These are phyloP conservation scores for Venturia oleaginea DNA, from an alignment of 2,329 filamentous ascomycete genomes.

Conservation along the genomic window DNA sequence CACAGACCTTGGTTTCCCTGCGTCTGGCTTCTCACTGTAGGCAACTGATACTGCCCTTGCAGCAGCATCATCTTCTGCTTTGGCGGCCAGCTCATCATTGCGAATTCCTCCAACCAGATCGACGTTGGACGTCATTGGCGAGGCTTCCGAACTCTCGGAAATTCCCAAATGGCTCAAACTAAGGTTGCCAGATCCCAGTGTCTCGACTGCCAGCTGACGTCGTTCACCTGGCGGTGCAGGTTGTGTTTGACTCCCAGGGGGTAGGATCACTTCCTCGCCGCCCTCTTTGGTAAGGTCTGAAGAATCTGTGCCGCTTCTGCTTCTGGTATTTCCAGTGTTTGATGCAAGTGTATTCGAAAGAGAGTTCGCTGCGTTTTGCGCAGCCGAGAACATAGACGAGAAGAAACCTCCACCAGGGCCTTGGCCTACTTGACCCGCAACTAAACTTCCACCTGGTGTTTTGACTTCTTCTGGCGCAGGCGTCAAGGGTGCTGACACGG, in stretches of 20 bases:
- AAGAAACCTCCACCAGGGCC: slow-evolving; percentile 61
- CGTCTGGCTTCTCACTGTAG: slow-evolving; percentile 36
- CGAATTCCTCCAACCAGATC: slow-evolving; percentile 43
- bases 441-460: slow-evolving; percentile 46
- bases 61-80: slow-evolving; percentile 49
- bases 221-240: slow-evolving; percentile 28
- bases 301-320: slow-evolving; percentile 29
- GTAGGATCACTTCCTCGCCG: slow-evolving; percentile 35
- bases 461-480: slow-evolving; percentile 63
- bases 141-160: slow-evolving; percentile 48
- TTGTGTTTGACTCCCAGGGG: slow-evolving; percentile 20
- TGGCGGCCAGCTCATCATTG: slow-evolving; percentile 45
- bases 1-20: slow-evolving; percentile 29
- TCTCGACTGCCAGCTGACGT: slow-evolving; percentile 68
- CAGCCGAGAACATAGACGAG: slow-evolving; percentile 83
- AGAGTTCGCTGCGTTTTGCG: slow-evolving; percentile 78
- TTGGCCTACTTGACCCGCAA: slow-evolving; percentile 27
- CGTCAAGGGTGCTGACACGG: slow-evolving; percentile 56
- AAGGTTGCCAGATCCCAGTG: slow-evolving; percentile 78
- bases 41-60: slow-evolving; percentile 53
- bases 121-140: slow-evolving; percentile 49
- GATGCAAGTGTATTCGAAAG: slow-evolving; percentile 65
- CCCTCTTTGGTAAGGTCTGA: slow-evolving; percentile 20
- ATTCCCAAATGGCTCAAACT: slow-evolving; percentile 86
- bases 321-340: slow-evolving; percentile 42